Evolutionary conservation across 2,329 filamentous ascomycete species (phyloP), one percentile per base, ranked within the genome.

Genomic region (Trichophyton schoenleinii): DNA sequence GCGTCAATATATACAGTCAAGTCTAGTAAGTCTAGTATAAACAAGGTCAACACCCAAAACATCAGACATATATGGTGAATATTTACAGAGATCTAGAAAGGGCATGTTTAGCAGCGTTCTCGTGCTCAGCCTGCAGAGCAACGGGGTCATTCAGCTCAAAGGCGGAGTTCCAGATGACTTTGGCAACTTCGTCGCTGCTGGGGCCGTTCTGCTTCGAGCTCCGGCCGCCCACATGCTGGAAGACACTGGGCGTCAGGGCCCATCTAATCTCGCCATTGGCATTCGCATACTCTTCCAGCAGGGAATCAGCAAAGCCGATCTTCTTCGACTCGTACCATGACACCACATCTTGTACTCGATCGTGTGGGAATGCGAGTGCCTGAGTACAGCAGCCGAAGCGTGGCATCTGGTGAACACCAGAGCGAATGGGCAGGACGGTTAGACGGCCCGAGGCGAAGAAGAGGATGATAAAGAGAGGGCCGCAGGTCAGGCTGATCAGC

Each of bases 121-220:
- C 61, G 34, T 60, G 61, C 49, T 63, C 58, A 48, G 41, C 3
- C 28, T 63, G 48, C 38, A 63, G 31, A 3, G 61, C 52, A 38
- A 60, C 58, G 9, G 52, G 58, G 20, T 63, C 61, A 57, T 63
- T 63, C 48, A 63, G 25, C 49, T 63, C 61, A 42, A 63, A 63
- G 11, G 22, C 25, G 25, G 28, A 60, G 42, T 63, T 63, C 61
- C 61, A 63, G 18, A 58, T 60, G 20, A 22, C 36, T 58, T 53
- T 63, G 28, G 61, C 61, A 18, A n/a, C 58, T 34, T 38, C 36
- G 20, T 58, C 57, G 34, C 38, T 46, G 18, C 13, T 31, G 4
- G 38, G 38, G 15, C 38, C 49, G 9, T 58, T 11, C 31, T 36
- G 18, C 52, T 62, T 62, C 15, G 61, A 62, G 36, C 61, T 62